Percentiles rank a stretch among this genome's conserved stretches.
phyloP scores from a whole-genome alignment of 2,329 filamentous ascomycete species.

The Apiospora phragmitis region DNA sequence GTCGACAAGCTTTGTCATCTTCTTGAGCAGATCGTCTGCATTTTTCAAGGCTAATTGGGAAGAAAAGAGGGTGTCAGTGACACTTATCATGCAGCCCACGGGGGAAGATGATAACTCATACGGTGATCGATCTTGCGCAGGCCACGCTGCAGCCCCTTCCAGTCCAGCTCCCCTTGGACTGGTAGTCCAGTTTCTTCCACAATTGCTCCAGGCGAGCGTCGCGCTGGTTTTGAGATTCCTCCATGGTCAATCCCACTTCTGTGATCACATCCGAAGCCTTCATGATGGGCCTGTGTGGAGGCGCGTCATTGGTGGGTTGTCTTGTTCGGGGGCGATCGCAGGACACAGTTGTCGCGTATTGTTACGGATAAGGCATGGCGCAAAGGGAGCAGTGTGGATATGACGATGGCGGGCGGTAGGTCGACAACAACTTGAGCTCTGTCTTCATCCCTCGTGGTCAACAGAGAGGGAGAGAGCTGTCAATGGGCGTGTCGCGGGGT shows the following conservation, averaged over 20 bases:
- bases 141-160: conserved; percentile 81
- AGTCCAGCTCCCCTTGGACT: conserved; percentile 75
- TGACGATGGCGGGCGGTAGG: not conserved
- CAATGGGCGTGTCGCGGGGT: not conserved
- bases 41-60: conserved; percentile 71
- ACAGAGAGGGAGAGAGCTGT: not conserved
- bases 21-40: conserved; percentile 80
- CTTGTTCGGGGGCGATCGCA: conserved; percentile 21
- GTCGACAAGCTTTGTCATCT: conserved; percentile 81
- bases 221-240: conserved; percentile 74
- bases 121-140: conserved; percentile 89
- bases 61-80: conserved; percentile 17
- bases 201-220: conserved; percentile 81
- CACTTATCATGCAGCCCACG: conserved; percentile 7
- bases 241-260: conserved; percentile 64
- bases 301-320: conserved; percentile 24
- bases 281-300: conserved; percentile 44
- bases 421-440: not conserved
- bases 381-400: conserved; percentile 13
- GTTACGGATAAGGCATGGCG: conserved; percentile 31
- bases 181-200: conserved; percentile 80
- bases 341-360: conserved; percentile 19
- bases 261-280: conserved; percentile 51
- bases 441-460: not conserved
- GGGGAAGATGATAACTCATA: conserved; percentile 43